Conservation (phyloP, 2,329 filamentous ascomycete genomes). For the Aaosphaeria arxii region DNA sequence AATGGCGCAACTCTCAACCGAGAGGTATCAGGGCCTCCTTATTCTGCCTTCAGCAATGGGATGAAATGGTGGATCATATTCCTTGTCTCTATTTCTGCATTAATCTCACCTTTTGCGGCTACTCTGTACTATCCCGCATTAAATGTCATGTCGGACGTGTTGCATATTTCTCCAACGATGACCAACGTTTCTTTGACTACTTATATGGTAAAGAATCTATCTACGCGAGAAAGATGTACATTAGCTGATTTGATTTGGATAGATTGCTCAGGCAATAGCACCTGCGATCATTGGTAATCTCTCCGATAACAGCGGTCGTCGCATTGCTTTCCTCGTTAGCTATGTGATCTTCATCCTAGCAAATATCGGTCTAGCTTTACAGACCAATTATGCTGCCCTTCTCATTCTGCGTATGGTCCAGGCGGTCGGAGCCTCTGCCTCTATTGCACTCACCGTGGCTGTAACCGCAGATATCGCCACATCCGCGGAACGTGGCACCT, state of each 20-base stretch:
- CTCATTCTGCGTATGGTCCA: constrained; percentile 36
- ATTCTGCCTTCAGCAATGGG: constrained; percentile 24
- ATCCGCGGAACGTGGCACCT: constrained; percentile 67
- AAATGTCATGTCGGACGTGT: constrained; percentile 30
- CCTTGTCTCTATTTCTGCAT: constrained; percentile 41
- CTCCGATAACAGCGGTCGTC: constrained; percentile 50
- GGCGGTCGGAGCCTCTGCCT: constrained; percentile 39
- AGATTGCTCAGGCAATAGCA: constrained; percentile 50
- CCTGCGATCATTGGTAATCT: constrained; percentile 53
- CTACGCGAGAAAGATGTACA: neutral
- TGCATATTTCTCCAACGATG: constrained; percentile 42
- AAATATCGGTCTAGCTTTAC: constrained; percentile 35
- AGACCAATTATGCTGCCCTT: constrained; percentile 34
- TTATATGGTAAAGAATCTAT: constrained; percentile 39
- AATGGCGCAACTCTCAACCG: neutral
- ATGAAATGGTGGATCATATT: constrained; percentile 50
- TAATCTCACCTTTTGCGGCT: constrained; percentile 50
- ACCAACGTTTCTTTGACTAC: constrained; percentile 53
- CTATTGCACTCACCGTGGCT: constrained; percentile 60
- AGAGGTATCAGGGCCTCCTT: constrained; percentile 24
- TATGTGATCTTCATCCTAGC: constrained; percentile 37
- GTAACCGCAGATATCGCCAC: constrained; percentile 71
- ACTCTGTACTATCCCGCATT: constrained; percentile 38
- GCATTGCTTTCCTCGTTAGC: constrained; percentile 50
- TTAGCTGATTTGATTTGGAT: neutral